Conservation (phyloP, 169 alveolate genomes). For the Plasmodium inui region DNA sequence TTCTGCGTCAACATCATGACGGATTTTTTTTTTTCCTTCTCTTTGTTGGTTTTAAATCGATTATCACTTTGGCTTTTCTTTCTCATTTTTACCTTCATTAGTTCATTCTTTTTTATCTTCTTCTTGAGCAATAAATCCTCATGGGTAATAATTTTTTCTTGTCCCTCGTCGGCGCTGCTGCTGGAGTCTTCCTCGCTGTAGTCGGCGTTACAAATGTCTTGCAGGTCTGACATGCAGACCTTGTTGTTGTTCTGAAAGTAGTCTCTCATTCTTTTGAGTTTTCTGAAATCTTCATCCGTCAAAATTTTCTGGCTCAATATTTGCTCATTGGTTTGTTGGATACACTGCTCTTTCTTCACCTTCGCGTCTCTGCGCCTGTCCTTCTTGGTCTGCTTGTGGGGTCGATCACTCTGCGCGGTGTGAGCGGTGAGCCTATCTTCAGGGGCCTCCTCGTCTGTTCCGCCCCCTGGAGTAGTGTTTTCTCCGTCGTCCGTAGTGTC, state of each 20-base stretch:
- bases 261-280: constrained; percentile 39
- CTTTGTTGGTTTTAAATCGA: constrained; percentile 55
- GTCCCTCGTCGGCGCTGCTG: constrained; percentile 3
- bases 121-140: constrained; percentile 32
- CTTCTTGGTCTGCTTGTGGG: neutral
- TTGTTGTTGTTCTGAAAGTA: constrained; percentile 25
- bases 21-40: constrained; percentile 51
- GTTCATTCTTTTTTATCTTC: constrained; percentile 26
- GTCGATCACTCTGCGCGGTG: too few relatives aligned
- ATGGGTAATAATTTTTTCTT: constrained; percentile 41
- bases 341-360: neutral
- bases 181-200: constrained; percentile 14
- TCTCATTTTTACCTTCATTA: constrained; percentile 21
- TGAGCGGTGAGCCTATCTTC: neutral
- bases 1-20: constrained; percentile 61
- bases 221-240: constrained; percentile 25
- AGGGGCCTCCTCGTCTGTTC: neutral
- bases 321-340: neutral
- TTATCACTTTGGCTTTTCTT: constrained; percentile 2
- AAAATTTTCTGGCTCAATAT: constrained; percentile 32
- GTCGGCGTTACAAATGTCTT: constrained; percentile 27
- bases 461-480: too few relatives aligned
- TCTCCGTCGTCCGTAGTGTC: neutral
- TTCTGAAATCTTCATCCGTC: constrained; percentile 56
- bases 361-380: constrained; percentile 18